Evolutionary conservation across 768 basidiomycete species (phyloP).

Genomic region (Trametes cinnabarina): DNA sequence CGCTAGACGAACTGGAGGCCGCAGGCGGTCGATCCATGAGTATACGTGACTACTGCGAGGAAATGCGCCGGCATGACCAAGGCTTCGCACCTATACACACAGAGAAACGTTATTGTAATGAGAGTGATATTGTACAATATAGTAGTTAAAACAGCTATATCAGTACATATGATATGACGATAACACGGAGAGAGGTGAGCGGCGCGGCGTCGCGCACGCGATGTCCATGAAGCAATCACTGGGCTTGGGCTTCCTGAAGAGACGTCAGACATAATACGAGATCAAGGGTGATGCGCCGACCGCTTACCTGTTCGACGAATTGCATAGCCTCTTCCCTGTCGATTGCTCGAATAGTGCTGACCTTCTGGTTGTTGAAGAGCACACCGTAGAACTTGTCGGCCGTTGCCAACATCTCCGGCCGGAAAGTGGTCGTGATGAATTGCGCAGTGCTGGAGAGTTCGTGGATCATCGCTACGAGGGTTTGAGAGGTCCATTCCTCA

Average conservation of each 20-base stretch:
- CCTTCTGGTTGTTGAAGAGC: conserved; percentile 92
- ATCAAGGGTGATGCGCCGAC: too few species aligned
- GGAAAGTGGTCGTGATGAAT: conserved; percentile 98
- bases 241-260: conserved; percentile 47
- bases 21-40: too few species aligned
- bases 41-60: too few species aligned
- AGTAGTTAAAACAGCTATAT: neutral
- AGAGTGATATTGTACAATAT: neutral
- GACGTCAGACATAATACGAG: neutral
- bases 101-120: neutral
- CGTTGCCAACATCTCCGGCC: conserved; percentile 93
- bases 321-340: conserved; percentile 88
- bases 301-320: conserved; percentile 83
- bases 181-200: conserved; percentile 4
- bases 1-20: too few species aligned
- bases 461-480: conserved; percentile 80
- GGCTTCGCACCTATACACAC: neutral
- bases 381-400: conserved; percentile 98
- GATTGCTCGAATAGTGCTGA: conserved; percentile 85
- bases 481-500: neutral
- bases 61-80: too few species aligned
- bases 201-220: neutral
- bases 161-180: conserved; percentile 12
- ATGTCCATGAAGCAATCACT: conserved; percentile 27
- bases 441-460: conserved; percentile 84